These are phyloP conservation scores for Starmerella apis DNA, from an alignment of 805 yeast species.

Conservation along the genomic window DNA sequence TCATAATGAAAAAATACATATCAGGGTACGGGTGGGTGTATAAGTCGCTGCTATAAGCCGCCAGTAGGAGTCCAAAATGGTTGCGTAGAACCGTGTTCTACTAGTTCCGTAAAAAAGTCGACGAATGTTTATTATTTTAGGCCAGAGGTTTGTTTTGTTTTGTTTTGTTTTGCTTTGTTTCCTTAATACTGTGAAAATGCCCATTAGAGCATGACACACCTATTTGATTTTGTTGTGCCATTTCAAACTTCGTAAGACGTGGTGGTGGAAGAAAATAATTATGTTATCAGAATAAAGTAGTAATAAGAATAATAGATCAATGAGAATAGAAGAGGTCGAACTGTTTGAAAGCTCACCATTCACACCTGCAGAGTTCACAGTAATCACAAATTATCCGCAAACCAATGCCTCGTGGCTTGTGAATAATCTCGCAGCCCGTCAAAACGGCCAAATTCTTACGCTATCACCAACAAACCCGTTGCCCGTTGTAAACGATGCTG, in stretches of 20 bases:
- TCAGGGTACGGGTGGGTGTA: neutral
- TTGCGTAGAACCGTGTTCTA: too few species aligned
- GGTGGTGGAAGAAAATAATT: neutral
- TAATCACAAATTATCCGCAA: conserved; percentile 27
- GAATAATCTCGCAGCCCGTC: conserved; percentile 1
- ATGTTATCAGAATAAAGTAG: neutral
- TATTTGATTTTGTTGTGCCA: neutral
- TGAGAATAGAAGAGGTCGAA: conserved; percentile 15
- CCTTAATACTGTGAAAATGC: too few species aligned
- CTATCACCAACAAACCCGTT: conserved; percentile 10
- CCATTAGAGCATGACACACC: neutral
- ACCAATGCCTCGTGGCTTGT: conserved; percentile 25
- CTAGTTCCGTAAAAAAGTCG: too few species aligned
- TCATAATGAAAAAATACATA: neutral
- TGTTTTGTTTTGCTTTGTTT: too few species aligned
- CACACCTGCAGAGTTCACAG: conserved; percentile 17
- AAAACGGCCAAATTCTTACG: conserved; percentile 9
- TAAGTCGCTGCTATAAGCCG: too few species aligned
- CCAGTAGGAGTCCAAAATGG: too few species aligned
- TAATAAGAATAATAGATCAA: neutral
- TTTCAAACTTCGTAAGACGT: too few species aligned
- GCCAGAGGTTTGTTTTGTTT: too few species aligned
- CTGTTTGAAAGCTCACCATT: neutral
- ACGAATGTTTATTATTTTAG: too few species aligned
- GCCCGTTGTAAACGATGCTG: conserved; percentile 9